phyloP scores from a whole-genome alignment of 768 basidiomycete genomes.

The Lentinula raphanica region DNA sequence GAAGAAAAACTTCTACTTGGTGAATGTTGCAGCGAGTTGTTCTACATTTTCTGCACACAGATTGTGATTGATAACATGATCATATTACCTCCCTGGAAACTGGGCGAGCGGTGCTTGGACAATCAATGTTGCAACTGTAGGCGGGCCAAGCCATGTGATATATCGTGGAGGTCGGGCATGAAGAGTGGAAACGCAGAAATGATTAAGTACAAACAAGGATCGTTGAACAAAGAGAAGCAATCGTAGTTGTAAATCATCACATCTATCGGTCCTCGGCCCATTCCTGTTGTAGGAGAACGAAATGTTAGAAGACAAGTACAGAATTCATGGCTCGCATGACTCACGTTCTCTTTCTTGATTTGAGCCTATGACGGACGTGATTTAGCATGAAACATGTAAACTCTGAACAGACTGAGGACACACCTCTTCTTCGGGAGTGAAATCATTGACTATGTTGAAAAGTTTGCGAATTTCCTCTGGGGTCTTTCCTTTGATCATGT shows the following conservation, averaged over 20 bases:
- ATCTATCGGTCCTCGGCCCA: slow-evolving; percentile 85
- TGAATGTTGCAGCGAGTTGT: no score
- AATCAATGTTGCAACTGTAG: no score
- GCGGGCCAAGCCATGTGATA: no score
- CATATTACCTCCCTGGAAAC: no score
- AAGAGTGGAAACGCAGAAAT: no score
- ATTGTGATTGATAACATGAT: no score
- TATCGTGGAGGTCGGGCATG: no score
- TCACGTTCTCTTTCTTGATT: slow-evolving; percentile 99
- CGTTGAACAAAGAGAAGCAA: neutral
- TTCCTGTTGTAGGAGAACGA: slow-evolving; percentile 47
- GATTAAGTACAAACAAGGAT: neutral
- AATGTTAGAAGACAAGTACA: slow-evolving; percentile 10
- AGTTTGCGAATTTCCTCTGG: slow-evolving; percentile 98
- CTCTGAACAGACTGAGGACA: slow-evolving; percentile 15
- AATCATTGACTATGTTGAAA: slow-evolving; percentile 97
- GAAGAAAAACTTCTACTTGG: no score
- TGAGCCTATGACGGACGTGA: slow-evolving; percentile 56
- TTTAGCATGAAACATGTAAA: no score
- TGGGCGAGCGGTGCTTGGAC: no score
- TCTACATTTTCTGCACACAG: no score
- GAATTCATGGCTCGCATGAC: slow-evolving; percentile 22
- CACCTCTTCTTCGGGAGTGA: slow-evolving; percentile 98
- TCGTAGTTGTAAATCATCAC: slow-evolving; percentile 15
- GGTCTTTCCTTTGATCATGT: slow-evolving; percentile 99